Evolutionary conservation across 352 stramenopile genomes (phyloP), one percentile per base, ranked within the genome.

Genomic region (Phytopythium helicoides): DNA sequence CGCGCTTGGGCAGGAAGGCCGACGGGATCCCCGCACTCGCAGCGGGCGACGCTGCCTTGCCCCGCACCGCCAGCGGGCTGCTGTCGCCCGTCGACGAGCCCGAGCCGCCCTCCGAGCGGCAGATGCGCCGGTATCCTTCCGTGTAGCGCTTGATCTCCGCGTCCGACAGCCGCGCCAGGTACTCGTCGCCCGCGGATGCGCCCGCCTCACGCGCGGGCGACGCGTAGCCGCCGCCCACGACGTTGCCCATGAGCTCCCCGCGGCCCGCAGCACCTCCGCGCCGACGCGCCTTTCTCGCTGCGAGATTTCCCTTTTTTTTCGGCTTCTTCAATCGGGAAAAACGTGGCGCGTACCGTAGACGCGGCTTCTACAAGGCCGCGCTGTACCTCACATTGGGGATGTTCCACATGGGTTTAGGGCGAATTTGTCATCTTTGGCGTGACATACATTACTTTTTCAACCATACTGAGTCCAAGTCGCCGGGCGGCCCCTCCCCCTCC

Each of bases 81-180:
- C 49, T 64, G 6, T 56, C 57, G 60, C 65, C 47, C 6, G n/a
- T 14, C 15, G 33, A 22, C 21, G 47, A 51, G 28, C 18, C 36
- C 22, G 46, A 18, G 45, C 28, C 21, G 39, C 55, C 50, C 23
- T 89, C 75, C 3, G 64, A 60, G n/a, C 80, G 77, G 38, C 79
- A 90, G 36, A 89, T 83, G 38, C 82, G 77, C 0, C 78, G 77
- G 46, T 84, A 89, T 2, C 82, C 82, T 48, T 92, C 82, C 1
- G 71, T 79, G 50, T 84, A 90, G 28, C 77, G 73, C 49, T 86
- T 85, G 40, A 89, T 54, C 47, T 92, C 82, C 4, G 41, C 39
- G 3, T 70, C 60, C 3, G 77, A 73, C n/a, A 92, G 57, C 0
- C 82, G 77, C 33, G 81, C 58, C 18, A 90, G 60, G 62, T 81